Base-by-base conservation (phyloP, 257 asterid genomes). In the Solanum sparsipilum region DNA sequence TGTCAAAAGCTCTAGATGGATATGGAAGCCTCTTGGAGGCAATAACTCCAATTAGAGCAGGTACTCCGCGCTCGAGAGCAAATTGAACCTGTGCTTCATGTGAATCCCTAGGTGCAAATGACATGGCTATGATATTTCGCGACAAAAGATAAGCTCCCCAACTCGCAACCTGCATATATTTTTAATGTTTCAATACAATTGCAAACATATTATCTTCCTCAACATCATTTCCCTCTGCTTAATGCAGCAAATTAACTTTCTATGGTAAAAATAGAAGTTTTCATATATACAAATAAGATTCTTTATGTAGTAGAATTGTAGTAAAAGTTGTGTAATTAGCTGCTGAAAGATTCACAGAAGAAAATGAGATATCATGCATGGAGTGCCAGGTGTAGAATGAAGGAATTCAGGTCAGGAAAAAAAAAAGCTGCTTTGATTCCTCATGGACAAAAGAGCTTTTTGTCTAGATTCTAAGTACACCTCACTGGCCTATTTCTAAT, bases 11-110 rank as follows among this genome's bases (percentile, higher is more conserved):
- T 85, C 97, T 84, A 6, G 98, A 96, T 0, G 99, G 99, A 86
- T 95, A 96, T 16, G 99, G 99, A 70, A 96, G 98, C 90, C 99
- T 95, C 91, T 95, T 96, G 76, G 99, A 95, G 71, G 98, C 99
- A 83, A 96, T 91, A 23, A 96, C 96, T 68, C 99, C 98, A n/a
- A 96, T 96, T 82, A 96, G 79, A 34, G 99, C 99, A 5, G 99
- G 99, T 60, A 96, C 98, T 5, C 99, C 99, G 8, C 99, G 90
- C 79, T 96, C 98, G 86, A 96, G 68, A 36, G 98, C 98, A 35
- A 96, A 96, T 81, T 96, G 98, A 23, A 96, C 98, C 52, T 96
- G 99, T 7, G 98, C 98, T 89, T 95, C 98, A 46, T 96, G 99
- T 1, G 98, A 89, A 87, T 96, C 99, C 89, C 99, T 91, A 3